Conservation (phyloP, 331 rosid species). For the Malus hybrid region DNA sequence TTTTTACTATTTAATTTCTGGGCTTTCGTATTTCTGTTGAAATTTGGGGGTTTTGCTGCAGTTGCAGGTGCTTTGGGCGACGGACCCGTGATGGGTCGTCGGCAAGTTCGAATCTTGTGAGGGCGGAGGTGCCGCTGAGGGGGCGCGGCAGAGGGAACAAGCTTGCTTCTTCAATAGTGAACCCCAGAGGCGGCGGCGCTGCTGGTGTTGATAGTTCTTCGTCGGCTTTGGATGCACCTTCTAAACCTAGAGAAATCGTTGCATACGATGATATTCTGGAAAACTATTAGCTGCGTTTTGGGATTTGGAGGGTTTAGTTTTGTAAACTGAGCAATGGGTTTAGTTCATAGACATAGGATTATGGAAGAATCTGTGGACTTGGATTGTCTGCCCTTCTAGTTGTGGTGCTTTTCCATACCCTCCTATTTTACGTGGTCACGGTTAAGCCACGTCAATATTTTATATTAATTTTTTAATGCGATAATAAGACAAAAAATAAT, state of each 20-base stretch:
- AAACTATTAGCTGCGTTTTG: neutral
- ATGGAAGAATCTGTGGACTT: neutral
- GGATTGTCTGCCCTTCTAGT: too few relatives aligned
- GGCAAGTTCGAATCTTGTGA: conserved; percentile 30
- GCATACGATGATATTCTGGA: conserved; percentile 81
- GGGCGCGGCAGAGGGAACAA: conserved; percentile 72
- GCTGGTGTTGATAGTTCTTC: conserved; percentile 16
- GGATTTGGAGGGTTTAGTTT: neutral
- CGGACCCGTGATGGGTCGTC: conserved; percentile 58
- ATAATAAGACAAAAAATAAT: too few relatives aligned
- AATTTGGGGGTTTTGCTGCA: conserved; percentile 17
- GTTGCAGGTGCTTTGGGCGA: conserved; percentile 87
- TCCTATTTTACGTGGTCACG: too few relatives aligned
- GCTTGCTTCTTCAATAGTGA: conserved; percentile 63
- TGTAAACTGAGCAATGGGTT: conserved; percentile 13
- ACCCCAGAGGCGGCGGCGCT: conserved; percentile 29
- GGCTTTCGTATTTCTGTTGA: neutral
- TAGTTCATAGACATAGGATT: neutral
- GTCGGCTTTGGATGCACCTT: conserved; percentile 40
- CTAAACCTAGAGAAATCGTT: conserved; percentile 63
- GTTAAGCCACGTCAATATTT: too few relatives aligned
- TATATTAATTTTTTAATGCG: too few relatives aligned
- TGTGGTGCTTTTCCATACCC: too few relatives aligned
- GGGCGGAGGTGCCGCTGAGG: conserved; percentile 77
- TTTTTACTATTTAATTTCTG: neutral